These are phyloP conservation scores for Plectosphaerella sp. DNA, from an alignment of 2,329 filamentous ascomycete genomes.

Conservation along the genomic window DNA sequence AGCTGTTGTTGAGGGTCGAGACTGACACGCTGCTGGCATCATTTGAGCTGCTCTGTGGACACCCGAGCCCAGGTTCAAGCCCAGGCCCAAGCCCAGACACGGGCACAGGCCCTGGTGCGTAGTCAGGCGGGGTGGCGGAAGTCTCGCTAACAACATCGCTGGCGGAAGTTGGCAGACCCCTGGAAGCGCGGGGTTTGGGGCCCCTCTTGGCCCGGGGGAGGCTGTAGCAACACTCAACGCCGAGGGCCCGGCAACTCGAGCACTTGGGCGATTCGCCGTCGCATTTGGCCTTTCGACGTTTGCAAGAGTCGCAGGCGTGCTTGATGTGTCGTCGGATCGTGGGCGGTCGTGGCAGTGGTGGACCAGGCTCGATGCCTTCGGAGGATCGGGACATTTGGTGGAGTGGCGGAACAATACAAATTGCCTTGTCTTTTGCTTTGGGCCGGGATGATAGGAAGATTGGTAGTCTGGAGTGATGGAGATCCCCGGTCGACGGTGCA, in stretches of 20 bases:
- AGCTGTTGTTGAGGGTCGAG: too few relatives aligned
- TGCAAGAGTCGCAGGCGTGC: slow-evolving; percentile 8
- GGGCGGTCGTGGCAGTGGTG: neutral
- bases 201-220: slow-evolving; percentile 1
- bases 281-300: slow-evolving; percentile 9
- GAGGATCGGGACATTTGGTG: neutral
- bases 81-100: too few relatives aligned
- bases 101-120: too few relatives aligned
- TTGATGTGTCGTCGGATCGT: neutral
- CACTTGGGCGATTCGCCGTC: neutral
- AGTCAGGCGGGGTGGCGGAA: too few relatives aligned
- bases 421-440: too few relatives aligned
- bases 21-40: too few relatives aligned
- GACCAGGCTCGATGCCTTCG: neutral
- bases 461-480: too few relatives aligned
- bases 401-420: too few relatives aligned
- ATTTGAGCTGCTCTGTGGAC: too few relatives aligned
- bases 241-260: neutral
- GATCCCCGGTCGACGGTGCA: too few relatives aligned
- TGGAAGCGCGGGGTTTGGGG: neutral
- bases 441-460: too few relatives aligned
- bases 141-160: neutral
- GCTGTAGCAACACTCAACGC: neutral
- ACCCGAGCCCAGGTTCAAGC: too few relatives aligned
- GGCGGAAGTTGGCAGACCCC: neutral